Conservation (phyloP, 1,284 basidiomycete genomes). For the Meira nashicola region DNA sequence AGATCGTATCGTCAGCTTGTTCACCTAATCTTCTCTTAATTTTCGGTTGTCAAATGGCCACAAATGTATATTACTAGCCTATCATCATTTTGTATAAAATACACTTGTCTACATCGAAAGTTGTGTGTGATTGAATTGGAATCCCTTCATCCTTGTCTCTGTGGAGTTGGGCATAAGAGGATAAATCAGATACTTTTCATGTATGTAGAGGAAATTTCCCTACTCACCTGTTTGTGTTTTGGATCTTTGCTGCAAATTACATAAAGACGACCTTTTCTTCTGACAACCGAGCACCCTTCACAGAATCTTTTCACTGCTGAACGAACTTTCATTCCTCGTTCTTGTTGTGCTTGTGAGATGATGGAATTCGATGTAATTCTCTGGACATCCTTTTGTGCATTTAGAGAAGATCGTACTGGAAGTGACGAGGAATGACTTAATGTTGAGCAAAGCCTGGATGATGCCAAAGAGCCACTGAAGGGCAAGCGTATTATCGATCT, state of each 20-base stretch:
- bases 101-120: not conserved
- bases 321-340: constrained; percentile 89
- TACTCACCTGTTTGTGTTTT: constrained; percentile 91
- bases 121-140: not conserved
- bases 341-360: not conserved
- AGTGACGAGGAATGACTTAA: no score
- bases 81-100: not conserved
- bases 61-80: not conserved
- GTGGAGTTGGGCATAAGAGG: not conserved
- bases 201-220: not conserved
- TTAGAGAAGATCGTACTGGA: no score
- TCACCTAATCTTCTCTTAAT: constrained; percentile 15
- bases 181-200: not conserved
- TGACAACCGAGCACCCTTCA: constrained; percentile 51
- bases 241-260: constrained; percentile 90
- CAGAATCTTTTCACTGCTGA: constrained; percentile 74
- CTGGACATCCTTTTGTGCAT: no score
- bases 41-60: not conserved
- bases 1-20: constrained; percentile 30
- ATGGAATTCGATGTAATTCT: no score
- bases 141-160: constrained; percentile 8
- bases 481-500: no score
- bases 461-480: no score
- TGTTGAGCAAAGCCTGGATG: no score
- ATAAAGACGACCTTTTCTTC: constrained; percentile 82